Evolutionary conservation across 2,329 filamentous ascomycete species (phyloP).

Genomic region (Torrubiellomyces zombiae): DNA sequence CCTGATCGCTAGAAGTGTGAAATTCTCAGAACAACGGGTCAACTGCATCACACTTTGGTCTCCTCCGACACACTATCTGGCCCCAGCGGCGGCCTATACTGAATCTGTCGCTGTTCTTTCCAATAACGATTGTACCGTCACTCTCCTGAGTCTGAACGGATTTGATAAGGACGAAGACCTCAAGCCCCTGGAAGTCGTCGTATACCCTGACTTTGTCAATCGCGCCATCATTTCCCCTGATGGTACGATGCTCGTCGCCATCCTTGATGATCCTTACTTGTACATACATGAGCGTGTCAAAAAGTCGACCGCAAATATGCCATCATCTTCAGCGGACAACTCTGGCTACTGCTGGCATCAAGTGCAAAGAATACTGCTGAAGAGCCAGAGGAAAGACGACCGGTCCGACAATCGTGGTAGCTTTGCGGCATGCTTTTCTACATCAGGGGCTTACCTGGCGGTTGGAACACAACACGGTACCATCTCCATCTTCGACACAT

Average conservation of each 20-base stretch:
- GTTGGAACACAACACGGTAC: constrained; percentile 68
- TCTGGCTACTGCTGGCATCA: constrained; percentile 31
- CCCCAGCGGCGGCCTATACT: constrained; percentile 23
- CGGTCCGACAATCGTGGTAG: constrained; percentile 44
- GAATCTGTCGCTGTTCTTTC: constrained; percentile 53
- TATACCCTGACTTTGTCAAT: constrained; percentile 76
- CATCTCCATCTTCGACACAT: constrained; percentile 56
- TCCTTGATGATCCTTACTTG: constrained; percentile 73
- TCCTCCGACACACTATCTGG: constrained; percentile 20
- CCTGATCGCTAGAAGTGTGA: constrained; percentile 31
- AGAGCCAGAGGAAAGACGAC: constrained; percentile 39
- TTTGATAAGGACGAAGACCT: constrained; percentile 25
- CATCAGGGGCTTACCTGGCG: constrained; percentile 53
- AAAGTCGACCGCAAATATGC: constrained; percentile 14
- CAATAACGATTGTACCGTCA: constrained; percentile 85
- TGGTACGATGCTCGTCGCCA: constrained; percentile 61
- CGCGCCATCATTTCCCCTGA: constrained; percentile 88
- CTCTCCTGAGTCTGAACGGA: constrained; percentile 60
- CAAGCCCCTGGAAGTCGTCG: constrained; percentile 51
- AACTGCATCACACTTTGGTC: constrained; percentile 52
- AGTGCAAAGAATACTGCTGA: constrained; percentile 35
- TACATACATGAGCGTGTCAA: constrained; percentile 57
- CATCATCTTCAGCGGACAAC: constrained; percentile 10
- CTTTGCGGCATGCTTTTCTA: constrained; percentile 65
- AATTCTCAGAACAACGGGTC: constrained; percentile 42